phyloP scores from a whole-genome alignment of 306 rosid genomes.

The Cucurbita moschata region DNA sequence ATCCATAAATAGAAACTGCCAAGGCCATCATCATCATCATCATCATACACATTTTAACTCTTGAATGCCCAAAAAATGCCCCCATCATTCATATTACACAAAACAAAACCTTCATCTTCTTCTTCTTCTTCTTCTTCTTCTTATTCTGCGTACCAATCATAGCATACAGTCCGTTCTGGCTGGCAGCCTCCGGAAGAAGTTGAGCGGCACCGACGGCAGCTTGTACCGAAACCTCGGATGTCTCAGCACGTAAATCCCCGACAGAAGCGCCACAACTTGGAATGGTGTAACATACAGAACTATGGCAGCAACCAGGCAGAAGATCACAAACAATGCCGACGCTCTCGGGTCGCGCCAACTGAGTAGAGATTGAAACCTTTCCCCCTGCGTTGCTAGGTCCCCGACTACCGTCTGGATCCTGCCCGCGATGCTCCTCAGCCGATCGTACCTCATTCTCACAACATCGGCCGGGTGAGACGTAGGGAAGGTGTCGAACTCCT shows the following conservation, averaged over 20 bases:
- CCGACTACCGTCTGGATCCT: conserved; percentile 63
- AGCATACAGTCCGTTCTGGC: conserved; percentile 70
- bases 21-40: not conserved
- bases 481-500: conserved; percentile 60
- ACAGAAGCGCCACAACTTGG: conserved; percentile 55
- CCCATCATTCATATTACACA: not conserved
- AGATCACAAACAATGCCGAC: conserved; percentile 47
- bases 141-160: conserved; percentile 7
- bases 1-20: not conserved
- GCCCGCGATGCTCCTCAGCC: conserved; percentile 58
- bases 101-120: not conserved
- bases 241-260: conserved; percentile 47
- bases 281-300: conserved; percentile 61
- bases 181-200: conserved; percentile 65
- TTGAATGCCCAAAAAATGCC: not conserved
- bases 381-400: conserved; percentile 60
- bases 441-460: conserved; percentile 53
- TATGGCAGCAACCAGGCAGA: conserved; percentile 56
- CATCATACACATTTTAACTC: not conserved
- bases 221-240: conserved; percentile 64
- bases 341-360: conserved; percentile 79
- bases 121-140: not conserved
- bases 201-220: conserved; percentile 61
- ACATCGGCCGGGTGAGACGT: conserved; percentile 40
- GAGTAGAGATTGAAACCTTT: conserved; percentile 54